Conservation (phyloP, 768 basidiomycete species). For the Podaxis sp. region DNA sequence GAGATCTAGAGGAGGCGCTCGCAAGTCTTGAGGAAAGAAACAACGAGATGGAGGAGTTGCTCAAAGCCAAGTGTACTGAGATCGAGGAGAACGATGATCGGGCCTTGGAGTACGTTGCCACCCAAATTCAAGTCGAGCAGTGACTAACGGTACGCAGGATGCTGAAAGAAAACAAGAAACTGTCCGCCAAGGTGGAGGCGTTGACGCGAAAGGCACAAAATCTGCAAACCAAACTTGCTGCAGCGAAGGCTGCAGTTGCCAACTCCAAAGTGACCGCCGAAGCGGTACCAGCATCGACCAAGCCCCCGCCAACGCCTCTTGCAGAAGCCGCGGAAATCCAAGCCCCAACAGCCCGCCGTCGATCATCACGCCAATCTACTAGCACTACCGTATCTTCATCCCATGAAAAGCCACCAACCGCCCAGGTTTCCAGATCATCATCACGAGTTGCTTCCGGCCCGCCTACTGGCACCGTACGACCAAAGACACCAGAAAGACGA, state of each 20-base stretch:
- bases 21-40: conserved; percentile 67
- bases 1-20: conserved; percentile 54
- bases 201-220: conserved; percentile 72
- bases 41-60: conserved; percentile 71
- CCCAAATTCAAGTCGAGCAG: neutral
- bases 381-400: conserved; percentile 17
- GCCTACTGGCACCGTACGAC: conserved; percentile 32
- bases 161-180: conserved; percentile 78
- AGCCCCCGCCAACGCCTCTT: conserved; percentile 16
- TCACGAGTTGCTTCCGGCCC: conserved; percentile 42
- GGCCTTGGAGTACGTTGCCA: conserved; percentile 63
- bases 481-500: conserved; percentile 55
- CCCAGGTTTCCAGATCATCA: conserved; percentile 20
- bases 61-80: conserved; percentile 67
- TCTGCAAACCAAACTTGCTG: conserved; percentile 64
- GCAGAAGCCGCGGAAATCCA: conserved; percentile 11
- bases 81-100: conserved; percentile 86
- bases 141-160: conserved; percentile 43
- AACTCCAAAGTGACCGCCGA: neutral
- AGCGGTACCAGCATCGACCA: neutral
- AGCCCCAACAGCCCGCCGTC: conserved; percentile 22
- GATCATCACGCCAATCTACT: conserved; percentile 24
- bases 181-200: conserved; percentile 64
- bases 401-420: conserved; percentile 18
- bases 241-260: conserved; percentile 39